Evolutionary conservation across 257 asterid genomes (phyloP).

Genomic region (Vinca minor): DNA sequence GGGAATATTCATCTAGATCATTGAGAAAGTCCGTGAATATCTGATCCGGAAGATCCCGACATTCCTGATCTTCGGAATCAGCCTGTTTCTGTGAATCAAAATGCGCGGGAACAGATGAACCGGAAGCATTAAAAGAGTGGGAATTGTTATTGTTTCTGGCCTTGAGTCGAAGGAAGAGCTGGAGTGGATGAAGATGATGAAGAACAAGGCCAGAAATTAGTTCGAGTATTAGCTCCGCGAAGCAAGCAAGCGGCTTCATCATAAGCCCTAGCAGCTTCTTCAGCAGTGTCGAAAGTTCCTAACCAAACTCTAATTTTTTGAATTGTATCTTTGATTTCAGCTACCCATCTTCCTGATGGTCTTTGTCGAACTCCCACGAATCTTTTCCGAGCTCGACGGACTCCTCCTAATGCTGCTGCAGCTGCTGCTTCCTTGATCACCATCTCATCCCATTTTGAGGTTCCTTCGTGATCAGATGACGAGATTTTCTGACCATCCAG

Average conservation of each 20-base stretch:
- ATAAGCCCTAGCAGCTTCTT: conserved; percentile 72
- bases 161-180: conserved; percentile 63
- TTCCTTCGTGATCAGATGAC: too few species aligned
- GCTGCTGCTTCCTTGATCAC: conserved; percentile 38
- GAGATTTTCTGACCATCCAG: conserved; percentile 18
- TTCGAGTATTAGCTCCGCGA: conserved; percentile 74
- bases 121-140: conserved; percentile 12
- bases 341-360: conserved; percentile 84
- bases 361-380: conserved; percentile 74
- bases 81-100: conserved; percentile 1
- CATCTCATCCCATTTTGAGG: conserved; percentile 38
- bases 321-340: conserved; percentile 72
- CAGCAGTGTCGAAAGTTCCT: conserved; percentile 76
- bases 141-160: conserved; percentile 50
- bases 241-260: conserved; percentile 79
- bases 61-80: conserved; percentile 24
- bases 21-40: conserved; percentile 50
- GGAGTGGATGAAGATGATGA: conserved; percentile 37
- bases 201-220: conserved; percentile 69
- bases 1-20: conserved; percentile 33
- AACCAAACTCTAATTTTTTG: conserved; percentile 75
- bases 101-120: not conserved
- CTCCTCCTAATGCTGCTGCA: conserved; percentile 44
- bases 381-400: conserved; percentile 38
- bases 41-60: conserved; percentile 26